These are phyloP conservation scores for Triadica sebifera DNA, from an alignment of 345 rosid species.

Conservation along the genomic window DNA sequence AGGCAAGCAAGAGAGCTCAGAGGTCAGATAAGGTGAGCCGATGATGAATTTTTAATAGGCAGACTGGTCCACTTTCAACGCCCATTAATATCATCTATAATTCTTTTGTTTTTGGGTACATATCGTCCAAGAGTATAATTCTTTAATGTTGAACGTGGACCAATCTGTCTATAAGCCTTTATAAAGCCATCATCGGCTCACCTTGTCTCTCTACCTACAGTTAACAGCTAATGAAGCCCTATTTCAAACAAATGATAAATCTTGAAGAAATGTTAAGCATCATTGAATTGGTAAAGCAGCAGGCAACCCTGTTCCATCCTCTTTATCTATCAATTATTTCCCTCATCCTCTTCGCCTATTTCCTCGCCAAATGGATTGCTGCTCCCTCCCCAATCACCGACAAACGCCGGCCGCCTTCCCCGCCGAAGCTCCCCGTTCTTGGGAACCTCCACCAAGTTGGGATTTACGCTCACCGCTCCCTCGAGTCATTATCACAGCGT, in stretches of 20 bases:
- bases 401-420: constrained; percentile 11
- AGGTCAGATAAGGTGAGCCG: no score
- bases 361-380: constrained; percentile 1
- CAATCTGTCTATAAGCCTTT: no score
- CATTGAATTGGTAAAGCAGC: not conserved
- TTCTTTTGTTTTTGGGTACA: no score
- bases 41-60: no score
- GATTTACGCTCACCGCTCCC: constrained; percentile 4
- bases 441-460: constrained; percentile 24
- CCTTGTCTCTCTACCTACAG: no score
- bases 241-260: not conserved
- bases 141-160: no score
- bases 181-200: no score
- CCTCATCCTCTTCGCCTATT: not conserved
- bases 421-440: constrained; percentile 9
- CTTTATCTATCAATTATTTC: not conserved
- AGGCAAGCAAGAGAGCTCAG: no score
- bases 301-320: not conserved
- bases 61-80: no score
- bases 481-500: constrained; percentile 3
- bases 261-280: not conserved
- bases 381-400: not conserved
- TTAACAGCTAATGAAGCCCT: not conserved
- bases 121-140: no score
- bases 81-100: no score